Percentiles rank a stretch among this genome's conserved stretches.
phyloP scores from a whole-genome alignment of 2,329 filamentous ascomycete species.

The Ophiognomonia clavigignenti-juglandacearum region DNA sequence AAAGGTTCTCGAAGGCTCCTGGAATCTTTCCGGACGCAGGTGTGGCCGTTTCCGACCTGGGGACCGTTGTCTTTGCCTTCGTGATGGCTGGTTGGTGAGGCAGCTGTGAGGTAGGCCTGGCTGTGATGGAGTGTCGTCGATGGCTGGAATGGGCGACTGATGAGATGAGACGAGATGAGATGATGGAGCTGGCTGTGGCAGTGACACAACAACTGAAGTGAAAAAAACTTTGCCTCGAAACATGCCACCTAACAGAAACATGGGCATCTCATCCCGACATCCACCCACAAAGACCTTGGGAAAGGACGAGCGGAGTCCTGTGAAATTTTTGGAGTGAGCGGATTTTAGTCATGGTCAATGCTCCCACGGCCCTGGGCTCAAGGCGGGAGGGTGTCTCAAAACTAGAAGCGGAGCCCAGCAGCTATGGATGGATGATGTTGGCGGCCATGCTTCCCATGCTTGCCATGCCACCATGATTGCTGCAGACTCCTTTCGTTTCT shows the following conservation, averaged over 20 bases:
- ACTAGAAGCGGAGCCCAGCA: constrained; percentile 4
- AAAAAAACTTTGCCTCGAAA: constrained; percentile 2
- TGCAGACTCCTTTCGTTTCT: no score
- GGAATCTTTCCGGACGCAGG: background rate
- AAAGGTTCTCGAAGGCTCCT: background rate
- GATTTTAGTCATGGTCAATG: constrained; percentile 12
- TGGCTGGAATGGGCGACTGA: background rate
- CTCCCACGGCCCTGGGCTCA: constrained; percentile 8
- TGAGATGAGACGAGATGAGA: no score
- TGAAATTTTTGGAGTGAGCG: constrained; percentile 15
- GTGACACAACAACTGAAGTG: constrained; percentile 11
- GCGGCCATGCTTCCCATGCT: no score
- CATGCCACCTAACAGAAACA: no score
- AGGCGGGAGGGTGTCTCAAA: no score
- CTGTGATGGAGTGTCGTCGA: background rate
- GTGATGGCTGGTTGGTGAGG: background rate
- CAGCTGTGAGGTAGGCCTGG: background rate
- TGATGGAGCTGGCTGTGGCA: no score
- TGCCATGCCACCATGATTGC: no score
- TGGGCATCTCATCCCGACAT: constrained; percentile 1
- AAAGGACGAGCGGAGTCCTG: constrained; percentile 14
- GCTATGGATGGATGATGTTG: constrained; percentile 9
- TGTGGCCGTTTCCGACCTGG: no score
- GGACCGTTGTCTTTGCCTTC: background rate
- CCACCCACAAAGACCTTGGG: constrained; percentile 8